Evolutionary conservation across 192 early-diverging fungal genomes (phyloP).

Genomic region (Linnemannia hyalina): DNA sequence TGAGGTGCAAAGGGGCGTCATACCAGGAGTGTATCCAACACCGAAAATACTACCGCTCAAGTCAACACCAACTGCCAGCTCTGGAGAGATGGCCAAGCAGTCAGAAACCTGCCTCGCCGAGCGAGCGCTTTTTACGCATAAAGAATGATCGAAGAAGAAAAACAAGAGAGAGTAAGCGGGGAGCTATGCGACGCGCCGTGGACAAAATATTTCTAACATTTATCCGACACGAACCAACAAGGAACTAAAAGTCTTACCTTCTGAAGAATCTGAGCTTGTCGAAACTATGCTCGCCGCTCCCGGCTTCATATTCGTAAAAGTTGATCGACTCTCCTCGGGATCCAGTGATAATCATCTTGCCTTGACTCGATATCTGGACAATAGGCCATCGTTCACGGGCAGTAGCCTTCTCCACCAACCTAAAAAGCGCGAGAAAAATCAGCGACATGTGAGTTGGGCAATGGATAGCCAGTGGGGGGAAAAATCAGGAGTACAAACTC

Average conservation of each 20-base stretch:
- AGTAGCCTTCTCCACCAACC: slow-evolving; percentile 35
- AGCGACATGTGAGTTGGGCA: background rate
- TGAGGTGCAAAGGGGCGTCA: background rate
- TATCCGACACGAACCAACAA: background rate
- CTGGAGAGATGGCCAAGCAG: slow-evolving; percentile 39
- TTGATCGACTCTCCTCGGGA: slow-evolving; percentile 41
- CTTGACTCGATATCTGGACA: slow-evolving; percentile 42
- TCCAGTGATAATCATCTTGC: slow-evolving; percentile 44
- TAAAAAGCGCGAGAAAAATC: background rate
- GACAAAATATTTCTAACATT: background rate
- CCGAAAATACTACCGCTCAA: slow-evolving; percentile 44
- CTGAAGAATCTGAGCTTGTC: slow-evolving; percentile 41
- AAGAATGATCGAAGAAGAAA: background rate
- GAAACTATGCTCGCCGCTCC: background rate
- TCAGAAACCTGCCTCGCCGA: slow-evolving; percentile 32
- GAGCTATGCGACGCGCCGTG: too few species aligned
- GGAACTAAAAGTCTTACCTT: slow-evolving; percentile 13
- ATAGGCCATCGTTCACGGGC: slow-evolving; percentile 54
- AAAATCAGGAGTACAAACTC: background rate
- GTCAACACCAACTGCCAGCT: slow-evolving; percentile 39
- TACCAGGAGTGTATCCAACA: slow-evolving; percentile 39
- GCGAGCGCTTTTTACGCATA: slow-evolving; percentile 8
- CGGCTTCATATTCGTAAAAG: slow-evolving; percentile 48
- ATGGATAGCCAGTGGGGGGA: background rate
- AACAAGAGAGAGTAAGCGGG: background rate